Conservation (phyloP, 2,329 filamentous ascomycete genomes). For the Stemphylium beticola region DNA sequence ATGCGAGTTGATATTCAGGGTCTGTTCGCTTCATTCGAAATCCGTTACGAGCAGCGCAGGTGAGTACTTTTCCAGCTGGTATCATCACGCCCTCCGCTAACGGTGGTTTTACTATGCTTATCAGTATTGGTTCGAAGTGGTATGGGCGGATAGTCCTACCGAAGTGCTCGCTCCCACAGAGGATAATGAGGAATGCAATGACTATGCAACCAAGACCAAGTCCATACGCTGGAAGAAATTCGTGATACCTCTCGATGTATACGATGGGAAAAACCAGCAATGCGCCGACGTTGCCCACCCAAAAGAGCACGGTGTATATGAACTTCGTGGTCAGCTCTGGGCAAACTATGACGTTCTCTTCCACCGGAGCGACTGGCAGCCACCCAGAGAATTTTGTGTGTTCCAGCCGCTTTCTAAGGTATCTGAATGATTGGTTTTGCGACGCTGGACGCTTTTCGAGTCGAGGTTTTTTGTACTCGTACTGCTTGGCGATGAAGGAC, state of each 20-base stretch:
- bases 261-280: slow-evolving; percentile 68
- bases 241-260: slow-evolving; percentile 70
- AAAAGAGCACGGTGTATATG: slow-evolving; percentile 51
- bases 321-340: slow-evolving; percentile 45
- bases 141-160: neutral
- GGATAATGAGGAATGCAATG: slow-evolving; percentile 63
- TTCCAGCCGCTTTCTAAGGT: neutral
- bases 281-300: slow-evolving; percentile 67
- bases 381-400: neutral
- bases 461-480: slow-evolving; percentile 26
- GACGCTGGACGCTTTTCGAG: slow-evolving; percentile 15
- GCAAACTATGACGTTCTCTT: slow-evolving; percentile 45
- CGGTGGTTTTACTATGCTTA: slow-evolving; percentile 14
- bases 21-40: slow-evolving; percentile 36
- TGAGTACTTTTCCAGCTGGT: slow-evolving; percentile 32
- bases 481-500: slow-evolving; percentile 49
- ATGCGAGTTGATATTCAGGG: slow-evolving; percentile 33
- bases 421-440: neutral
- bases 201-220: slow-evolving; percentile 69
- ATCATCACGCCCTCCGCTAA: slow-evolving; percentile 34
- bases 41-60: slow-evolving; percentile 34
- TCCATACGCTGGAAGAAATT: slow-evolving; percentile 70
- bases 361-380: slow-evolving; percentile 21
- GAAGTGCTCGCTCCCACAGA: slow-evolving; percentile 34
- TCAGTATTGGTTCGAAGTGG: neutral